Evolutionary conservation across 2,329 filamentous ascomycete species (phyloP).

Genomic region (Trichophaea hybrida): DNA sequence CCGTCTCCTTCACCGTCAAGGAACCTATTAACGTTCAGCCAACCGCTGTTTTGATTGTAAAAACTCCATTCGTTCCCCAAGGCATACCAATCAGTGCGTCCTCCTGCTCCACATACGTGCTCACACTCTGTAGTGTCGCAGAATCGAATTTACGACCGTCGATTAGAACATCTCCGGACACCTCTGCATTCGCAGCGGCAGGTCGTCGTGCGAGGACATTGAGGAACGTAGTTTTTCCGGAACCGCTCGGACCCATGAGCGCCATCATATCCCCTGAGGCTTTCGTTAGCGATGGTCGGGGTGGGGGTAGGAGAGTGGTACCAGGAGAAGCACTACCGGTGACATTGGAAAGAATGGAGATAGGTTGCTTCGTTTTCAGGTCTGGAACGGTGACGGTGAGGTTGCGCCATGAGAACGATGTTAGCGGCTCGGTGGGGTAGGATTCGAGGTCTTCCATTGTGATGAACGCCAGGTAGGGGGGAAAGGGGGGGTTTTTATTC

Average conservation of each 20-base stretch:
- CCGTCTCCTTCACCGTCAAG: constrained; percentile 64
- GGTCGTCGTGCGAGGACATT: constrained; percentile 59
- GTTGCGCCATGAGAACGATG: constrained; percentile 41
- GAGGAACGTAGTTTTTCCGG: constrained; percentile 69
- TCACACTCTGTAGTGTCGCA: constrained; percentile 48
- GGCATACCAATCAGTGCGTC: constrained; percentile 57
- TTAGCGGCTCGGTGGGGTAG: neutral
- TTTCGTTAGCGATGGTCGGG: neutral
- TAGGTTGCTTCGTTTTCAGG: constrained; percentile 46
- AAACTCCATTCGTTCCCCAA: neutral
- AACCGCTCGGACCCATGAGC: constrained; percentile 61
- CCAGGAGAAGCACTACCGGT: constrained; percentile 51
- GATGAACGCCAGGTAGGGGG: neutral
- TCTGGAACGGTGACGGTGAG: constrained; percentile 62
- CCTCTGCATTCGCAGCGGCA: constrained; percentile 39
- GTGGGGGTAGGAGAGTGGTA: constrained; percentile 22
- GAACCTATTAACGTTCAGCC: constrained; percentile 31
- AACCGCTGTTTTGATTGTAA: neutral
- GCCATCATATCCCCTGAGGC: constrained; percentile 55
- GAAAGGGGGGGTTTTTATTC: no score
- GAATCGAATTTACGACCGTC: constrained; percentile 46
- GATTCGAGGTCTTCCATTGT: neutral
- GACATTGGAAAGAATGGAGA: constrained; percentile 48
- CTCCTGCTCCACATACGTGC: constrained; percentile 74
- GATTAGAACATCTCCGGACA: constrained; percentile 42